These are phyloP conservation scores for Boletus sp. DNA, from an alignment of 768 basidiomycete species.

Conservation along the genomic window DNA sequence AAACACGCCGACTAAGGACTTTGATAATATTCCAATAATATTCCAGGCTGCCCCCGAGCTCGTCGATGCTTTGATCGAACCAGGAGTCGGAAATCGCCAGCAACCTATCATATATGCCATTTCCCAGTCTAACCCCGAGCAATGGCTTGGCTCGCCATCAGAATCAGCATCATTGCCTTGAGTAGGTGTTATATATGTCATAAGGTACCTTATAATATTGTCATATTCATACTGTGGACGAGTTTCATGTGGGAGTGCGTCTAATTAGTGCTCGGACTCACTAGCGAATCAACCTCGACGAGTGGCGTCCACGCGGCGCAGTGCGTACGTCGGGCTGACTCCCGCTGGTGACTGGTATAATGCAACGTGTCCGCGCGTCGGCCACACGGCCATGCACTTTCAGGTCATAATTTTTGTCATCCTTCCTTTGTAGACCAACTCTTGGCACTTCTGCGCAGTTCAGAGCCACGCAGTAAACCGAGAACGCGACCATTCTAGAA, in stretches of 20 bases:
- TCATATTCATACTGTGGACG: conserved; percentile 57
- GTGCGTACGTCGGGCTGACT: too few relatives aligned
- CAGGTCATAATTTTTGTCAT: neutral
- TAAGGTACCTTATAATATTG: neutral
- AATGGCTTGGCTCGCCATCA: neutral
- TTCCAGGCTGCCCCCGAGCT: too few relatives aligned
- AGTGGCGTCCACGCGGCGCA: conserved; percentile 24
- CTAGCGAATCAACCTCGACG: conserved; percentile 17
- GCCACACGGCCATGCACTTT: neutral
- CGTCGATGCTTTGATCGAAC: neutral
- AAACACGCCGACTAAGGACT: neutral
- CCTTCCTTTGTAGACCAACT: conserved; percentile 26
- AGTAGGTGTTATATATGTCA: neutral
- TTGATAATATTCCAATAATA: neutral
- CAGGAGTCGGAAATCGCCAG: neutral
- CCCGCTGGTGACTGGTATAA: conserved; percentile 31
- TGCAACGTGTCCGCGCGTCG: conserved; percentile 29
- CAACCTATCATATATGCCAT: neutral
- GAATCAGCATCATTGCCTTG: neutral
- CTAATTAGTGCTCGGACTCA: too few relatives aligned
- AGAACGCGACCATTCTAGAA: neutral
- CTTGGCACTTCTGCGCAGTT: conserved; percentile 25
- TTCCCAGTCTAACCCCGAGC: conserved; percentile 23
- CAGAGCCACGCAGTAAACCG: conserved; percentile 17
- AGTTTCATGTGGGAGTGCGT: conserved; percentile 94